Evolutionary conservation across 805 yeast species (phyloP).

Genomic region (Lipomyces sp.): DNA sequence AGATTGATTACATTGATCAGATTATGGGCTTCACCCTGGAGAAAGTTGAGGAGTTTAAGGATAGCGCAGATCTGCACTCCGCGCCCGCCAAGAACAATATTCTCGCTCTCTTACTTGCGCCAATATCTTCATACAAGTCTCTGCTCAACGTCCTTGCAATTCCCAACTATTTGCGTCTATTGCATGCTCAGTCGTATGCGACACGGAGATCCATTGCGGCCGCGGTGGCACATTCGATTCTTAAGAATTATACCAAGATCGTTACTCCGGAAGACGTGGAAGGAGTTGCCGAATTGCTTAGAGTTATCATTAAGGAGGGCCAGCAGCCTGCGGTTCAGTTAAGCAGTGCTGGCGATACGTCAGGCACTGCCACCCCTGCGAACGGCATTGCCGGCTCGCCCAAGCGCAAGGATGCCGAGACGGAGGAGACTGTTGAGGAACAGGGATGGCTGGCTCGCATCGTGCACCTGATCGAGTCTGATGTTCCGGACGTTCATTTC

Average conservation of each 20-base stretch:
- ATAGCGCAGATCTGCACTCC: slow-evolving; percentile 30
- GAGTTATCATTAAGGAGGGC: slow-evolving; percentile 49
- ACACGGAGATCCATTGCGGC: slow-evolving; percentile 58
- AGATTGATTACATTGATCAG: slow-evolving; percentile 56
- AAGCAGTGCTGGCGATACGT: slow-evolving; percentile 22
- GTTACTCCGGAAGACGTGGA: slow-evolving; percentile 50
- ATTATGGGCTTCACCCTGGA: slow-evolving; percentile 50
- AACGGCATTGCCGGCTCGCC: slow-evolving; percentile 7
- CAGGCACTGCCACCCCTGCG: slow-evolving; percentile 4
- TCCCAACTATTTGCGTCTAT: slow-evolving; percentile 52
- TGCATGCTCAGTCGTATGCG: slow-evolving; percentile 49
- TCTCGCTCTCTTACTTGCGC: slow-evolving; percentile 37
- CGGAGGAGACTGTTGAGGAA: slow-evolving; percentile 43
- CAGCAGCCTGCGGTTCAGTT: slow-evolving; percentile 32
- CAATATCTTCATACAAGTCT: slow-evolving; percentile 36
- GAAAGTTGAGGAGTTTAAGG: slow-evolving; percentile 35
- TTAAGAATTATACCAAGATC: slow-evolving; percentile 43
- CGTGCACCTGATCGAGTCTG: slow-evolving; percentile 58
- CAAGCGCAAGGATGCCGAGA: slow-evolving; percentile 26
- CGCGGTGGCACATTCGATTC: slow-evolving; percentile 57
- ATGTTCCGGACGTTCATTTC: slow-evolving; percentile 47
- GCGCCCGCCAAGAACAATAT: slow-evolving; percentile 34
- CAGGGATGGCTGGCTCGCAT: slow-evolving; percentile 55
- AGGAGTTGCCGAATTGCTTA: slow-evolving; percentile 57
- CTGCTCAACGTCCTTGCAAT: slow-evolving; percentile 40